These are phyloP conservation scores for Nemophila menziesii DNA, from an alignment of 257 asterid genomes.

Conservation along the genomic window DNA sequence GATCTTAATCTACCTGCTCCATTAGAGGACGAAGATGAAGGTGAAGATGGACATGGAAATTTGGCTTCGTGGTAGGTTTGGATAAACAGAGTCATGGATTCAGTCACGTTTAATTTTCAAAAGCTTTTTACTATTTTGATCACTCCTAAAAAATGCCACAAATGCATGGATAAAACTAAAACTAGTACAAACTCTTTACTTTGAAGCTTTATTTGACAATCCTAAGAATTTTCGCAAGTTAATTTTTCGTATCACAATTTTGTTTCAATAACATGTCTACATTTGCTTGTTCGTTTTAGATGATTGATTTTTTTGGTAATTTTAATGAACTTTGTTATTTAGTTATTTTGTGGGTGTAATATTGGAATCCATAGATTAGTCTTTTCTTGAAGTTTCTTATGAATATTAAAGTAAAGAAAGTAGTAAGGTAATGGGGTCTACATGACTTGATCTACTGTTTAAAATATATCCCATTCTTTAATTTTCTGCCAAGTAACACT, in stretches of 20 bases:
- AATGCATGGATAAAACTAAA: conserved; percentile 12
- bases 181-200: conserved; percentile 1
- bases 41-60: conserved; percentile 25
- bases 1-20: conserved; percentile 97
- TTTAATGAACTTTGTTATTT: neutral
- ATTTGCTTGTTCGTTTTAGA: conserved; percentile 1
- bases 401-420: conserved; percentile 1
- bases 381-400: conserved; percentile 3
- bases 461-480: too few species aligned
- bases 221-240: conserved; percentile 5
- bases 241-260: conserved; percentile 6
- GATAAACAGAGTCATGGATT: neutral
- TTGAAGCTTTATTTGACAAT: conserved; percentile 4
- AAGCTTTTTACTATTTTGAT: conserved; percentile 1
- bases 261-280: neutral
- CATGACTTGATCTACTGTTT: neutral
- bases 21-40: conserved; percentile 46
- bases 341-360: neutral
- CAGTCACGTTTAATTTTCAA: conserved; percentile 7
- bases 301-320: neutral
- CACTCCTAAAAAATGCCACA: conserved; percentile 5
- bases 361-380: conserved; percentile 2
- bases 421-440: conserved; percentile 3
- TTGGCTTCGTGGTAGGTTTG: conserved; percentile 27
- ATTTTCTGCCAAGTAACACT: too few species aligned